Conservation (phyloP, 2,329 filamentous ascomycete genomes). For the Arthroderma sp. region DNA sequence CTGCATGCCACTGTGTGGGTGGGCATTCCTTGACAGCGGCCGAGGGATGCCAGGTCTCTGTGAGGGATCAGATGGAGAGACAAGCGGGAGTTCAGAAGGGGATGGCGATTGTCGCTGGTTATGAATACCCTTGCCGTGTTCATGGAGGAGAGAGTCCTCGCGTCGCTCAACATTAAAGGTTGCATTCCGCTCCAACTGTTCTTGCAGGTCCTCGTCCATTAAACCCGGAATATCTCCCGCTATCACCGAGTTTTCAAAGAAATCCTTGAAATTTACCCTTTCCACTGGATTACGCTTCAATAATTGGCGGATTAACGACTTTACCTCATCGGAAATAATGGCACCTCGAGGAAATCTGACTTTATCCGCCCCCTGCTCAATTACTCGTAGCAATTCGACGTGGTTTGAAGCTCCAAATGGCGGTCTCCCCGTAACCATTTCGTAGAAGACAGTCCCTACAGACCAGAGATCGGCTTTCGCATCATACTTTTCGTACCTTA, state of each 20-base stretch:
- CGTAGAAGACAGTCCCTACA: slow-evolving; percentile 84
- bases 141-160: too few species aligned
- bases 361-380: slow-evolving; percentile 73
- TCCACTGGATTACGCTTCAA: slow-evolving; percentile 78
- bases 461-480: slow-evolving; percentile 97
- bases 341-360: slow-evolving; percentile 70
- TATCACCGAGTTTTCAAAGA: slow-evolving; percentile 66
- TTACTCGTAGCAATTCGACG: slow-evolving; percentile 82
- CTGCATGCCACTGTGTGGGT: slow-evolving; percentile 17
- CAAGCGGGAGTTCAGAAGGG: too few species aligned
- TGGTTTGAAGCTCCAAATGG: slow-evolving; percentile 90
- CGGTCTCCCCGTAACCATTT: slow-evolving; percentile 83
- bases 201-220: slow-evolving; percentile 54
- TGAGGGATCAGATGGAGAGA: too few species aligned
- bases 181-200: slow-evolving; percentile 11
- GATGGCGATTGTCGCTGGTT: too few species aligned
- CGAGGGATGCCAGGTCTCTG: slow-evolving; percentile 12
- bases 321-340: slow-evolving; percentile 60
- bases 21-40: slow-evolving; percentile 16
- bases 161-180: background rate
- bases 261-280: slow-evolving; percentile 70
- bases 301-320: slow-evolving; percentile 63
- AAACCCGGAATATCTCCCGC: slow-evolving; percentile 65
- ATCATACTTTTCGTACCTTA: slow-evolving; percentile 94
- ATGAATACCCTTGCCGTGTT: too few species aligned